Percentiles rank a stretch among this genome's conserved stretches.
Evolutionary conservation across 257 asterid species (phyloP).

Genomic region (Solanum rostratum): DNA sequence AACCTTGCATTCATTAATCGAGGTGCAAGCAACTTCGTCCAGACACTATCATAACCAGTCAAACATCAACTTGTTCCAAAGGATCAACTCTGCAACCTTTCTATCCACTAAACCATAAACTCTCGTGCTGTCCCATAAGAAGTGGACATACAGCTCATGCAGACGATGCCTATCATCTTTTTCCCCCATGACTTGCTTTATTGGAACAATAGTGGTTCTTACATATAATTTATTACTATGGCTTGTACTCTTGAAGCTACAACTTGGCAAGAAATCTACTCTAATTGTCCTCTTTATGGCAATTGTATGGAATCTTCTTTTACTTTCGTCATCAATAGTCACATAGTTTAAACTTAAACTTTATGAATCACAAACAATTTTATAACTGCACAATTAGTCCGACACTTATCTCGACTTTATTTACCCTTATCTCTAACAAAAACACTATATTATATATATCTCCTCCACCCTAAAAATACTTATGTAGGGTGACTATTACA

Average conservation of each 20-base stretch:
- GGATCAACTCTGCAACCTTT: not conserved
- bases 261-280: not conserved
- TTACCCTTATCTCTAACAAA: not conserved
- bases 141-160: constrained; percentile 4
- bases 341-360: not conserved
- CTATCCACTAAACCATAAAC: not conserved
- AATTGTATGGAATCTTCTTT: not conserved
- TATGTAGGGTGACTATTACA: not conserved
- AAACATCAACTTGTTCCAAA: not conserved
- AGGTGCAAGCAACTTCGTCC: not conserved
- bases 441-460: too few relatives aligned
- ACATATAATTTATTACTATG: not conserved
- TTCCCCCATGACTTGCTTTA: not conserved
- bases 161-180: not conserved
- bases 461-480: not conserved
- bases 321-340: not conserved
- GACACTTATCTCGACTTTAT: not conserved
- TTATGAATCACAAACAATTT: not conserved
- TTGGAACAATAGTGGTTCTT: not conserved
- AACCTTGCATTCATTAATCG: not conserved
- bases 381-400: not conserved
- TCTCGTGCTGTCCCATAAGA: not conserved
- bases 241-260: not conserved
- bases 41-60: not conserved
- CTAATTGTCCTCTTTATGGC: not conserved